Base-by-base conservation (phyloP, 148 eudicot genomes). In the Euryodendron excelsum region DNA sequence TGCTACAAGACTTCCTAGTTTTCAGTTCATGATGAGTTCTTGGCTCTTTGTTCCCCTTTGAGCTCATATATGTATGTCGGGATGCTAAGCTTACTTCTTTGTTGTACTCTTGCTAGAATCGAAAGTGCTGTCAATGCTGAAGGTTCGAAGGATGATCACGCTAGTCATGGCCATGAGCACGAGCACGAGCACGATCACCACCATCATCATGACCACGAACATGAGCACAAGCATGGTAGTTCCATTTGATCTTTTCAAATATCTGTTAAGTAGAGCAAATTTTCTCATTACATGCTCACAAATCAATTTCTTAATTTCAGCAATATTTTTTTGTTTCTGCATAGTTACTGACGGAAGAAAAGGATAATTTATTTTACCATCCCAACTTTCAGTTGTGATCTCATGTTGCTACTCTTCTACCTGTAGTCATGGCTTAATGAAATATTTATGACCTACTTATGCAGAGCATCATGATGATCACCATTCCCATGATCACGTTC, bases 401-500 rank as follows among this genome's bases (percentile, higher is more conserved):
- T 31, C 28, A 5, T 34, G 37, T 45, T 52, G 44, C 44, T 33
- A 72, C 20, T 45, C 45, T 72, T 72, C 62, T 33, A 20, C 75
- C 13, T 72, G 45, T 72, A 15, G 20, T 20, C 17, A 10, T 3
- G 14, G 60, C 30, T 14, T 7, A 4, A 41, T 50, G 11, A 30
- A 25, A 27, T 76, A 30, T 67, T 34, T 33, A 66, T 25, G 30
- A 63, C 45, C 45, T 48, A 25, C 56, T 76, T 44, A 72, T 86
- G 83, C 91, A 96, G 99, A 91, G 79, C 93, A 92, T 88, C 86
- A 86, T 79, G 90, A 90, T 74, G 89, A 88, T 86, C 92, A 91
- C 83, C 93, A 93, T 86, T 64, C 91, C 74, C 94, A 93, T 48
- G 98, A 96, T 85, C 99, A 96, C 81, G 87, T 91, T 76, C 99